Evolutionary conservation across 441 rosid genomes (phyloP).

Genomic region (Pelargonium citronellum): DNA sequence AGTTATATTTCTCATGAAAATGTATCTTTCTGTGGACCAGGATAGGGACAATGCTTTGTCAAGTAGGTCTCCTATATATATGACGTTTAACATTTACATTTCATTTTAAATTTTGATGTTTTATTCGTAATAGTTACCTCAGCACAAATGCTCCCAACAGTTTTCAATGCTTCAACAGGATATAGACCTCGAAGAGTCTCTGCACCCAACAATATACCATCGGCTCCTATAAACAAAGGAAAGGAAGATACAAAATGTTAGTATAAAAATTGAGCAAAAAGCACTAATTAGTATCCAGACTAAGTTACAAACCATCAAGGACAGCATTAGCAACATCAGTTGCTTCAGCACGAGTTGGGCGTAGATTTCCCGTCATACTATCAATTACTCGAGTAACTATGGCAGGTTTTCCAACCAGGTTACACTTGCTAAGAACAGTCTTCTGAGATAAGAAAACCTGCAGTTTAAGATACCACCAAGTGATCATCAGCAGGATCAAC

Average conservation of each 20-base stretch:
- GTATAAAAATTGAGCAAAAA: not conserved
- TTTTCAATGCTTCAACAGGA: constrained; percentile 22
- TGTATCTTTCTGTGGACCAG: not conserved
- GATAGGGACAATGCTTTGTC: not conserved
- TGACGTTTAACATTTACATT: not conserved
- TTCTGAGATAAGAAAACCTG: constrained; percentile 29
- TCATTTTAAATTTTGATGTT: not conserved
- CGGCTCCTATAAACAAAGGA: constrained; percentile 22
- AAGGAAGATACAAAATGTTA: not conserved
- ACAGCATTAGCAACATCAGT: constrained; percentile 34
- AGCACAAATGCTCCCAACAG: constrained; percentile 27
- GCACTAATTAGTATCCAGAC: not conserved
- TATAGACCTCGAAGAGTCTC: constrained; percentile 30
- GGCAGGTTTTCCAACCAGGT: constrained; percentile 24
- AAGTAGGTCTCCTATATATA: not conserved
- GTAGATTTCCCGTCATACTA: constrained; percentile 30
- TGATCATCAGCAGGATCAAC: not conserved
- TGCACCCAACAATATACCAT: constrained; percentile 28
- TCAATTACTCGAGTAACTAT: constrained; percentile 30
- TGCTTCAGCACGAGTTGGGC: constrained; percentile 32
- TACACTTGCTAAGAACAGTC: constrained; percentile 23
- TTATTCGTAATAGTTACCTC: constrained; percentile 18
- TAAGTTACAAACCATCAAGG: constrained; percentile 23
- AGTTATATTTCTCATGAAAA: not conserved
- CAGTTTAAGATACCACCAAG: not conserved